Conservation (phyloP, 2,329 filamentous ascomycete genomes). For the Cytospora chrysosperma region DNA sequence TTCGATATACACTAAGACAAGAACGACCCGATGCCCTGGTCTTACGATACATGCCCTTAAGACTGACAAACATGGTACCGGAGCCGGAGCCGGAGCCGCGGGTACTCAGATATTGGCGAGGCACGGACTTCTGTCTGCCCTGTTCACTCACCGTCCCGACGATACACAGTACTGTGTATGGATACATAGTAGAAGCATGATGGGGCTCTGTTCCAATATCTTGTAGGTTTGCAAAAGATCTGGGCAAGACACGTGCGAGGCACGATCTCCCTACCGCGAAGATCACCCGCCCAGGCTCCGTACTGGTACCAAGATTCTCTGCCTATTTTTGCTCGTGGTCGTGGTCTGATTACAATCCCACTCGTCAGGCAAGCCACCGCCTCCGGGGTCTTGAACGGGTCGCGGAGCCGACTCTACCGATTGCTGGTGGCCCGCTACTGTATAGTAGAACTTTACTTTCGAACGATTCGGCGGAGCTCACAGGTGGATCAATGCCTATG, state of each 20-base stretch:
- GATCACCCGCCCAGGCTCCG: conserved; percentile 8
- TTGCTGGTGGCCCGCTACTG: conserved; percentile 5
- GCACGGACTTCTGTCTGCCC: conserved; percentile 12
- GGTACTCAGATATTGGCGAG: conserved; percentile 6
- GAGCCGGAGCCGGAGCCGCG: conserved; percentile 9
- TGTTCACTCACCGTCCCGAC: not conserved
- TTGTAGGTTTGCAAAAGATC: conserved; percentile 7
- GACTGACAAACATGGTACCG: conserved; percentile 12
- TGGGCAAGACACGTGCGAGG: conserved; percentile 15
- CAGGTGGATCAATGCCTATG: not conserved
- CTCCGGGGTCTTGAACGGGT: conserved; percentile 1
- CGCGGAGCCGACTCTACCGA: conserved; percentile 4
- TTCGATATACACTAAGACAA: conserved; percentile 16
- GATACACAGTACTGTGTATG: no score
- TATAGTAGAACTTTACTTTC: not conserved
- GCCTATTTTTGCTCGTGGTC: not conserved
- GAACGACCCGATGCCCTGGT: conserved; percentile 6
- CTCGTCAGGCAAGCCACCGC: not conserved
- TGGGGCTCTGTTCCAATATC: conserved; percentile 4
- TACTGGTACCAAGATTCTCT: not conserved
- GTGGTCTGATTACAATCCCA: not conserved
- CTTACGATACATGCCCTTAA: not conserved
- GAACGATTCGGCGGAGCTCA: not conserved
- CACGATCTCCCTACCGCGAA: conserved; percentile 11
- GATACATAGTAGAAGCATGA: conserved; percentile 12